Percentiles rank a stretch among this genome's conserved stretches.
Conservation (phyloP, 495 filamentous ascomycete genomes). For the Tetracladium setigerum region DNA sequence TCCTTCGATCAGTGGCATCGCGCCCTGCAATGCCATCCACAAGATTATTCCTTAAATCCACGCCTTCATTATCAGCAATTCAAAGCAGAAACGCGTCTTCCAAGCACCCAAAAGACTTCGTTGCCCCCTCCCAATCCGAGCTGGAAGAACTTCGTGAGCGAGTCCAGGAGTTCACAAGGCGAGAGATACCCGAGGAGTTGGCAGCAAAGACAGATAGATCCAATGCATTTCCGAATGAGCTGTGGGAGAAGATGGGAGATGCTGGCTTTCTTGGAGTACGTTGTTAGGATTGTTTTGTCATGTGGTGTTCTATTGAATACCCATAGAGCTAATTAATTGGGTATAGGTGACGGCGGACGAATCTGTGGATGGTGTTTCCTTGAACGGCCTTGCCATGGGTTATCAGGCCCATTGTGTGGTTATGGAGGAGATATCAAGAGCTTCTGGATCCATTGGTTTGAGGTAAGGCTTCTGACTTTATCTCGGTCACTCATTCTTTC, state of each 20-base stretch:
- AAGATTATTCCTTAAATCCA: conserved; percentile 4
- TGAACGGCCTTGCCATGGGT: conserved; percentile 59
- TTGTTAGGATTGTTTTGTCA: too few species aligned
- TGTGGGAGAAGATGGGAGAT: conserved; percentile 91
- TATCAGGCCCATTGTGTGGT: conserved; percentile 97
- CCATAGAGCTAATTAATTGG: too few species aligned
- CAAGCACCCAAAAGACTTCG: conserved; percentile 83
- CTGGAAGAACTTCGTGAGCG: conserved; percentile 79
- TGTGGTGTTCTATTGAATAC: too few species aligned
- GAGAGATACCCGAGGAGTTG: conserved; percentile 76
- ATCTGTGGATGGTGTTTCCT: conserved; percentile 63
- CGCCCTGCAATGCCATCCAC: conserved; percentile 9
- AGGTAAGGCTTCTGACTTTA: conserved; percentile 1
- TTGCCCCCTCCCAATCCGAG: conserved; percentile 65
- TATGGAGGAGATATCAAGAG: conserved; percentile 75
- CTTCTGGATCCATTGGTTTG: conserved; percentile 76
- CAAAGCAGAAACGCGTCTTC: conserved; percentile 48
- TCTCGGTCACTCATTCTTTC: too few species aligned
- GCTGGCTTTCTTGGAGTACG: conserved; percentile 82
- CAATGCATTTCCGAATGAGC: conserved; percentile 82
- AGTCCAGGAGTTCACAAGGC: conserved; percentile 86
- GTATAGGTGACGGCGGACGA: conserved; percentile 66
- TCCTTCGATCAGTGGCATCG: conserved; percentile 12
- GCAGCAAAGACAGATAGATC: conserved; percentile 71
- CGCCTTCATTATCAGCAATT: conserved; percentile 15